These are phyloP conservation scores for Przewalskia tangutica DNA, from an alignment of 257 asterid species.

Conservation along the genomic window DNA sequence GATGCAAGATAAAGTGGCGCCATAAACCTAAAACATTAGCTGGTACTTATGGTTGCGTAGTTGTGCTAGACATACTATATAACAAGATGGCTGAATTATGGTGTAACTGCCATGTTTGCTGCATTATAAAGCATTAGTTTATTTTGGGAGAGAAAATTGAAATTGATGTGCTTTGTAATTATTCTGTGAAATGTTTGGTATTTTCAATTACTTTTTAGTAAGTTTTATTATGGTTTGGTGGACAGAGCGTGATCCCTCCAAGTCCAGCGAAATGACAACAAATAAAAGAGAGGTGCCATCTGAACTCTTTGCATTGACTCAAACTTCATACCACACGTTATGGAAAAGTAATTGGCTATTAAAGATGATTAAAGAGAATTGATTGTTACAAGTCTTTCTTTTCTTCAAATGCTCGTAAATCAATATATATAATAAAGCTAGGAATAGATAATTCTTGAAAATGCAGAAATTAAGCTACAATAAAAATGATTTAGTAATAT, in stretches of 20 bases:
- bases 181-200: not conserved
- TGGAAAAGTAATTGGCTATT: not conserved
- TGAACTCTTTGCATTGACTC: not conserved
- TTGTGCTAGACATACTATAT: not conserved
- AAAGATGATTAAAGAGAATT: not conserved
- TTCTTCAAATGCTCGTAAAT: too few relatives aligned
- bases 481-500: too few relatives aligned
- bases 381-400: not conserved
- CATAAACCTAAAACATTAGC: not conserved
- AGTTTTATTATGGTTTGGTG: not conserved
- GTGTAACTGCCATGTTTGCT: not conserved
- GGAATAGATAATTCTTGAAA: too few relatives aligned
- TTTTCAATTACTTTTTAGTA: not conserved
- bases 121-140: not conserved
- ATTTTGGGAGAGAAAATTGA: not conserved
- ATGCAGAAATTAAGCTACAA: too few relatives aligned
- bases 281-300: not conserved
- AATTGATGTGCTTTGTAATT: not conserved
- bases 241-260: not conserved
- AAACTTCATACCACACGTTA: not conserved
- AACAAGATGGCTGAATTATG: not conserved
- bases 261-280: slow-evolving; percentile 1
- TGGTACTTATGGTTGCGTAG: not conserved
- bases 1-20: not conserved
- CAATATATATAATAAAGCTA: too few relatives aligned